phyloP scores from a whole-genome alignment of 2,329 filamentous ascomycete genomes.

The Fusarium palustre region DNA sequence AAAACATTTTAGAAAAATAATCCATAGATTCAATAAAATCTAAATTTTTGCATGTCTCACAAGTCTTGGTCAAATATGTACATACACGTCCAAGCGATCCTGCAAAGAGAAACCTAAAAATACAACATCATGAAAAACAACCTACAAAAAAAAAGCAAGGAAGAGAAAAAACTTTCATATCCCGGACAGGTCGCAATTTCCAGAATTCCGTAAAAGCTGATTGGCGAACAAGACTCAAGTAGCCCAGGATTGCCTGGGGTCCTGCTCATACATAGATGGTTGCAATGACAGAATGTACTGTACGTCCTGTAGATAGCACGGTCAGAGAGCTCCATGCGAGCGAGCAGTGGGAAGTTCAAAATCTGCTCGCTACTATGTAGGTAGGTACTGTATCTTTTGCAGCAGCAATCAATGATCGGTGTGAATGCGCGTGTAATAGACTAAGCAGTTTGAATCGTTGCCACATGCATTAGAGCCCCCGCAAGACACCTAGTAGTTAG shows the following conservation, averaged over 20 bases:
- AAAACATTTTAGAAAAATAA: constrained; percentile 10
- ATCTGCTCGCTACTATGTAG: constrained; percentile 14
- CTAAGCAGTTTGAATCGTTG: constrained; percentile 30
- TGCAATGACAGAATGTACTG: neutral
- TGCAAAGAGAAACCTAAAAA: constrained; percentile 19
- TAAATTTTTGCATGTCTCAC: constrained; percentile 1
- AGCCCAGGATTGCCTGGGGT: constrained; percentile 21
- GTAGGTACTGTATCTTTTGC: constrained; percentile 13
- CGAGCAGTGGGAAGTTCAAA: constrained; percentile 23
- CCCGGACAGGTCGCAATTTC: constrained; percentile 25
- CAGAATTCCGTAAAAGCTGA: constrained; percentile 36
- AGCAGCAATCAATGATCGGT: constrained; percentile 36
- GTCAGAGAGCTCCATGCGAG: constrained; percentile 15
- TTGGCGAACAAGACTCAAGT: constrained; percentile 26
- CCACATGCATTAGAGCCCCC: constrained; percentile 31
- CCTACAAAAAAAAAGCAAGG: constrained; percentile 29
- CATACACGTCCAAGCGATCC: constrained; percentile 1
- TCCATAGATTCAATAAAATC: neutral
- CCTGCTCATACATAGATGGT: constrained; percentile 25
- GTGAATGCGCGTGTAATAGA: constrained; percentile 35
- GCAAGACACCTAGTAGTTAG: neutral
- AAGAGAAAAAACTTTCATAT: constrained; percentile 30
- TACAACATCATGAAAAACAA: constrained; percentile 1
- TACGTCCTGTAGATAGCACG: neutral
- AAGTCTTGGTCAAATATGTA: constrained; percentile 1